phyloP scores from a whole-genome alignment of 2,329 filamentous ascomycete genomes.

The Ophiostoma novo-ulmi region DNA sequence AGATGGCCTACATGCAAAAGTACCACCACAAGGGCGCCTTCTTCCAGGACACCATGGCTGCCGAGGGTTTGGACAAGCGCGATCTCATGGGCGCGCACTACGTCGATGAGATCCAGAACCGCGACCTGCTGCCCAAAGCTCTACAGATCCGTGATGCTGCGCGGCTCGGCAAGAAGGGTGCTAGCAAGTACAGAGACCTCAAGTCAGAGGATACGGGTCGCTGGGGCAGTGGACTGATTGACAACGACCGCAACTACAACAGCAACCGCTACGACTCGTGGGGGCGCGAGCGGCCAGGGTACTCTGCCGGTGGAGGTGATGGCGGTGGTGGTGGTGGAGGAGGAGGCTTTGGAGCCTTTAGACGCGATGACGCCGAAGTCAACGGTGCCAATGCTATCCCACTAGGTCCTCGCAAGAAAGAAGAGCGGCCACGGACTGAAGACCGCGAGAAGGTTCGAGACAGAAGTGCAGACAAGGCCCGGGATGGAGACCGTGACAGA shows the following conservation, averaged over 20 bases:
- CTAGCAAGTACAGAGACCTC: conserved; percentile 84
- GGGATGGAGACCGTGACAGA: conserved; percentile 32
- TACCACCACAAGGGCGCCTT: conserved; percentile 98
- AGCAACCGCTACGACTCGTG: conserved; percentile 29
- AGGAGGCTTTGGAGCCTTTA: background rate
- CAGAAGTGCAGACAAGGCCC: background rate
- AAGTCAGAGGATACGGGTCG: conserved; percentile 83
- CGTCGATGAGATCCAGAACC: conserved; percentile 75
- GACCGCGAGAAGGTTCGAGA: background rate
- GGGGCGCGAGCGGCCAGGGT: conserved; percentile 23
- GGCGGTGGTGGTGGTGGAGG: conserved; percentile 32
- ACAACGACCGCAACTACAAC: conserved; percentile 40
- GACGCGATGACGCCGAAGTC: conserved; percentile 38
- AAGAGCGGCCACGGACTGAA: background rate
- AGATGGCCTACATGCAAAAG: conserved; percentile 87
- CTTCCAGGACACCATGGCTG: conserved; percentile 75
- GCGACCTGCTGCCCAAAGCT: conserved; percentile 80
- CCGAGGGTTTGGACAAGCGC: conserved; percentile 68
- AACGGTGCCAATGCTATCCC: conserved; percentile 68
- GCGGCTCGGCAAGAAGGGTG: conserved; percentile 85
- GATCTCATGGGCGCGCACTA: conserved; percentile 83
- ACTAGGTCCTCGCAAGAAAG: conserved; percentile 55
- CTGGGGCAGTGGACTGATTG: conserved; percentile 60
- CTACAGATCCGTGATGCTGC: conserved; percentile 93
- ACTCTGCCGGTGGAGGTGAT: conserved; percentile 30